Percentiles rank a stretch among this genome's conserved stretches.
Conservation (phyloP, 2,329 filamentous ascomycete species). For the Pseudopyrenochaeta lycopersici region DNA sequence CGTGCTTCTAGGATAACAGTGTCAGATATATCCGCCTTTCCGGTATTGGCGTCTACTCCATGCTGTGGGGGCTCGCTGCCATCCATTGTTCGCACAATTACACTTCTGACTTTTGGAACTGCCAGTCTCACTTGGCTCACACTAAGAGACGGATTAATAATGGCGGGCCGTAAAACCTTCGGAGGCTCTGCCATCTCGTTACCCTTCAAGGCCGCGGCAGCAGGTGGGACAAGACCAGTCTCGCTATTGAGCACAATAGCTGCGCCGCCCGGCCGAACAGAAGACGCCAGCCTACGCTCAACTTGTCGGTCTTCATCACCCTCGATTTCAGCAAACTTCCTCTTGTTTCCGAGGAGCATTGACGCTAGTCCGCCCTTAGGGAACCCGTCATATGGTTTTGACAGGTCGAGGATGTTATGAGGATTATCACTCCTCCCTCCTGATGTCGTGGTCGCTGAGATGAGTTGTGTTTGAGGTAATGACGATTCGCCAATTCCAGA, state of each 20-base stretch:
- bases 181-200: slow-evolving; percentile 64
- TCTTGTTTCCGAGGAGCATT: slow-evolving; percentile 91
- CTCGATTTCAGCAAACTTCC: slow-evolving; percentile 78
- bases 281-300: slow-evolving; percentile 67
- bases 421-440: slow-evolving; percentile 74
- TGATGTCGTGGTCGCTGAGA: slow-evolving; percentile 74
- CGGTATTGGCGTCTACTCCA: slow-evolving; percentile 58
- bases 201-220: slow-evolving; percentile 58
- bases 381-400: slow-evolving; percentile 91
- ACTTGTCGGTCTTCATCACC: slow-evolving; percentile 75
- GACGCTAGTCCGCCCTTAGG: slow-evolving; percentile 87
- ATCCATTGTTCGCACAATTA: slow-evolving; percentile 85
- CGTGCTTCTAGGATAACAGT: slow-evolving; percentile 84
- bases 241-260: slow-evolving; percentile 79
- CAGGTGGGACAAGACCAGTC: slow-evolving; percentile 80
- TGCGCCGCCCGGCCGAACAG: slow-evolving; percentile 72
- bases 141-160: slow-evolving; percentile 81
- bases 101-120: slow-evolving; percentile 83
- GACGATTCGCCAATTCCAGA: slow-evolving; percentile 88
- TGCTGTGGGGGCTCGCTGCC: slow-evolving; percentile 60
- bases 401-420: slow-evolving; percentile 85
- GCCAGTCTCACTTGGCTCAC: slow-evolving; percentile 86
- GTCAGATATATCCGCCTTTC: slow-evolving; percentile 62
- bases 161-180: slow-evolving; percentile 86
- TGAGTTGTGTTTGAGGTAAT: slow-evolving; percentile 85